phyloP scores from a whole-genome alignment of 2,329 filamentous ascomycete genomes.

The Alternaria novae-zelandiae region DNA sequence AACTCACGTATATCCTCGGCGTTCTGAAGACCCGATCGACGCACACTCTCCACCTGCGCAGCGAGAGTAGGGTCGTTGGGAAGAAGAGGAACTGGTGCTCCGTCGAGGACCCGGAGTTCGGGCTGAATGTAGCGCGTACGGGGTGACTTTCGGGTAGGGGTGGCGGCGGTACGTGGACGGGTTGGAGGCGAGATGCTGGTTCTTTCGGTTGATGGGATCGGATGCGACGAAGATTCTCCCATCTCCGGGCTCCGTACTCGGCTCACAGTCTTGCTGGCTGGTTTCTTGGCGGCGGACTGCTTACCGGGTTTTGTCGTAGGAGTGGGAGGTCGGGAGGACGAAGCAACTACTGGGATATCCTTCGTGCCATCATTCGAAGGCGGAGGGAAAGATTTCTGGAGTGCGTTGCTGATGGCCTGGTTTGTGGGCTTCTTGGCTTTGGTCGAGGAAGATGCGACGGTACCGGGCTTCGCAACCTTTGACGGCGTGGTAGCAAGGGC shows the following conservation, averaged over 20 bases:
- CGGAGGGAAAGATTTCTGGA: background rate
- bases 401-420: background rate
- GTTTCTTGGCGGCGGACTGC: background rate
- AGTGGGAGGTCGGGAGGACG: background rate
- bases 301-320: background rate
- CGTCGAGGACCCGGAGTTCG: background rate
- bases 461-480: background rate
- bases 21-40: background rate
- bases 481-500: background rate
- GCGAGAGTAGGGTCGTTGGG: background rate
- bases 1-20: background rate
- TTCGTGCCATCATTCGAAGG: background rate
- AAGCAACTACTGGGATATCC: background rate
- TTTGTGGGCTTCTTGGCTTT: background rate
- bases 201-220: background rate
- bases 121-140: background rate
- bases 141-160: background rate
- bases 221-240: background rate
- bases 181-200: background rate
- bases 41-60: background rate
- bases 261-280: background rate
- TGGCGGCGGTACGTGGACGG: background rate
- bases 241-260: background rate
- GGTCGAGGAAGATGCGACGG: background rate
- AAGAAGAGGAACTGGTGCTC: background rate